A percentile compares a stretch with the other conserved stretches of the same genome.
Conservation (phyloP, 345 rosid genomes). For the Eucalyptus tenuipes region DNA sequence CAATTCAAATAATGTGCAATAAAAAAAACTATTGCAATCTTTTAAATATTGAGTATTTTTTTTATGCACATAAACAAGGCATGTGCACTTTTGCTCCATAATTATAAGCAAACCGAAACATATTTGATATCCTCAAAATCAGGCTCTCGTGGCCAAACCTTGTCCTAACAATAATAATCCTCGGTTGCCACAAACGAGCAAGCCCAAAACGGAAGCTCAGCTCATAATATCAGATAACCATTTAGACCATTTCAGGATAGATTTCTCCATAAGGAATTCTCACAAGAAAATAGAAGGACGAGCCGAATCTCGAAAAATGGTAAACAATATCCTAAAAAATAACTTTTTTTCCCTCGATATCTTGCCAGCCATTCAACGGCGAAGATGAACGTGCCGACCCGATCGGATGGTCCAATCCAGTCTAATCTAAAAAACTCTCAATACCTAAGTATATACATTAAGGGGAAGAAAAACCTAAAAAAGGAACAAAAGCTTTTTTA, state of each 20-base stretch:
- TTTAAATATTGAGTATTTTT: background rate
- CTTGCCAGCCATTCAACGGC: background rate
- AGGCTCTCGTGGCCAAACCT: background rate
- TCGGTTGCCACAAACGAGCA: background rate
- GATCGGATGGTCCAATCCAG: background rate
- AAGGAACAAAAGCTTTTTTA: background rate
- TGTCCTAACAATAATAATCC: background rate
- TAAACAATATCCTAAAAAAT: background rate
- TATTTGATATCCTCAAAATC: accelerated
- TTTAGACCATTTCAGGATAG: background rate
- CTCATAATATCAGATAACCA: background rate
- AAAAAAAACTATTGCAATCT: background rate
- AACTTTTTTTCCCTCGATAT: background rate
- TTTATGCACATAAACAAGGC: background rate
- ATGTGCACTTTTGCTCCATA: background rate
- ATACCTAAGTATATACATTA: background rate
- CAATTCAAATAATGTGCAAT: background rate
- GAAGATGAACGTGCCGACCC: accelerated
- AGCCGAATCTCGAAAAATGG: accelerated
- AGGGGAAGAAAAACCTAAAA: background rate
- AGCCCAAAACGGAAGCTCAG: background rate
- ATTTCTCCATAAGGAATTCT: background rate
- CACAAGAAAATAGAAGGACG: background rate
- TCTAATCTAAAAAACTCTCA: background rate
- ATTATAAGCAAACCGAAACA: accelerated